Percentiles rank a stretch among this genome's conserved stretches.
Conservation (phyloP, 345 rosid genomes). For the Iberis pinnata region DNA sequence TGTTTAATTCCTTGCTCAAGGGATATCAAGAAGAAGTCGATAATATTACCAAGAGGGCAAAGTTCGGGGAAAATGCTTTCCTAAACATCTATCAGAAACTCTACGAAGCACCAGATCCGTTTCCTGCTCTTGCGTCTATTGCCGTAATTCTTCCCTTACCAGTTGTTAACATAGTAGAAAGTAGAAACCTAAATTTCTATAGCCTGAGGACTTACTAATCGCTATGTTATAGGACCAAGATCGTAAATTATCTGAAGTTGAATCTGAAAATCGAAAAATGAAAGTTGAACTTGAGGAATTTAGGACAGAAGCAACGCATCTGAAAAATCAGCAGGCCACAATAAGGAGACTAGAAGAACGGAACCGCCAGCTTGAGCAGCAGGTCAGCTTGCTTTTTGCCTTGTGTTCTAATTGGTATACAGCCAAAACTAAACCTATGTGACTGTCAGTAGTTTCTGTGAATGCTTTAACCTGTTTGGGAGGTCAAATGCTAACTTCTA, state of each 20-base stretch:
- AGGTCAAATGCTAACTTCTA: slow-evolving; percentile 2
- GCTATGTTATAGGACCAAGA: slow-evolving; percentile 75
- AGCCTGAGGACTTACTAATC: slow-evolving; percentile 9
- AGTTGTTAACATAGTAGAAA: neutral
- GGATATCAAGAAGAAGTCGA: slow-evolving; percentile 99
- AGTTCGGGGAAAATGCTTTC: slow-evolving; percentile 95
- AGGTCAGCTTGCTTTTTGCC: slow-evolving; percentile 44
- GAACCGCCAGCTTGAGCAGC: slow-evolving; percentile 94
- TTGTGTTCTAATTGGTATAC: neutral
- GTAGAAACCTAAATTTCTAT: neutral
- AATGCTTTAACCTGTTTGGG: neutral
- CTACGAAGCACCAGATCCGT: slow-evolving; percentile 99
- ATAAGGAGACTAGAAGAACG: slow-evolving; percentile 98
- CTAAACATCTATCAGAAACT: slow-evolving; percentile 94
- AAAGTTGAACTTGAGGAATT: slow-evolving; percentile 93
- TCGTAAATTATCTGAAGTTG: slow-evolving; percentile 71
- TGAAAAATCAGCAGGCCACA: slow-evolving; percentile 97
- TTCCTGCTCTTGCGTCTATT: slow-evolving; percentile 85
- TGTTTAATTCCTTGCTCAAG: slow-evolving; percentile 88
- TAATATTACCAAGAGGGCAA: slow-evolving; percentile 97
- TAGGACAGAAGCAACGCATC: slow-evolving; percentile 89
- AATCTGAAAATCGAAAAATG: slow-evolving; percentile 93
- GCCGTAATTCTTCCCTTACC: slow-evolving; percentile 53
- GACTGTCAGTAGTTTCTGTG: slow-evolving; percentile 3
- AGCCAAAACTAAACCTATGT: slow-evolving; percentile 4